Percentiles rank a stretch among this genome's conserved stretches.
These are phyloP conservation scores for Aspergillus sparsus DNA, from an alignment of 495 filamentous ascomycete genomes.

Conservation along the genomic window DNA sequence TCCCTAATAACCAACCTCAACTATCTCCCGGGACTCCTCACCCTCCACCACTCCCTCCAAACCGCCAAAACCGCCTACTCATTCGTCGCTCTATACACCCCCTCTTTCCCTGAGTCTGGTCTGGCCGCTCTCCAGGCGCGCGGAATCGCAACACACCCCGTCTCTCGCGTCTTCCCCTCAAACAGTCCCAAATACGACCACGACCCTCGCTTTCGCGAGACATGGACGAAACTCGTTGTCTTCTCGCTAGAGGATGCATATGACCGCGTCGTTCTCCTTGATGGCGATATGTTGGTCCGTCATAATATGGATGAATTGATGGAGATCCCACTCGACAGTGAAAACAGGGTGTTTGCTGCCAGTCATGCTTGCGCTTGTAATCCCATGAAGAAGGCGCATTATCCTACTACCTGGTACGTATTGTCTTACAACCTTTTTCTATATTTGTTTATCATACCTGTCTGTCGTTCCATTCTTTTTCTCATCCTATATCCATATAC, in stretches of 20 bases:
- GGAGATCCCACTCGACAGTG: constrained; percentile 67
- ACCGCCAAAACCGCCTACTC: constrained; percentile 27
- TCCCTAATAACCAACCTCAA: constrained; percentile 35
- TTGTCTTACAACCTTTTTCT: too few species aligned
- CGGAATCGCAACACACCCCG: constrained; percentile 25
- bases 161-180: constrained; percentile 23
- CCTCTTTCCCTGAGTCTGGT: constrained; percentile 29
- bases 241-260: constrained; percentile 71
- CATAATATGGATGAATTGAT: constrained; percentile 87
- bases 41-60: constrained; percentile 32
- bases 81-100: constrained; percentile 35
- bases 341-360: constrained; percentile 66
- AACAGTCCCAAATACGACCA: constrained; percentile 33
- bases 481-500: too few species aligned
- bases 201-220: constrained; percentile 77
- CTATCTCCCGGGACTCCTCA: constrained; percentile 36
- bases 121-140: constrained; percentile 26
- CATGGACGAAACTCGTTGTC: constrained; percentile 80
- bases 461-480: neutral
- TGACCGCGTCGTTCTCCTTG: constrained; percentile 73
- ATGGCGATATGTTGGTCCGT: constrained; percentile 79
- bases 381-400: constrained; percentile 71
- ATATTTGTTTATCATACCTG: too few species aligned
- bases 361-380: constrained; percentile 83
- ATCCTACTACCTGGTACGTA: constrained; percentile 67